Evolutionary conservation across 345 rosid species (phyloP).

Genomic region (Excoecaria cochinchinensis): DNA sequence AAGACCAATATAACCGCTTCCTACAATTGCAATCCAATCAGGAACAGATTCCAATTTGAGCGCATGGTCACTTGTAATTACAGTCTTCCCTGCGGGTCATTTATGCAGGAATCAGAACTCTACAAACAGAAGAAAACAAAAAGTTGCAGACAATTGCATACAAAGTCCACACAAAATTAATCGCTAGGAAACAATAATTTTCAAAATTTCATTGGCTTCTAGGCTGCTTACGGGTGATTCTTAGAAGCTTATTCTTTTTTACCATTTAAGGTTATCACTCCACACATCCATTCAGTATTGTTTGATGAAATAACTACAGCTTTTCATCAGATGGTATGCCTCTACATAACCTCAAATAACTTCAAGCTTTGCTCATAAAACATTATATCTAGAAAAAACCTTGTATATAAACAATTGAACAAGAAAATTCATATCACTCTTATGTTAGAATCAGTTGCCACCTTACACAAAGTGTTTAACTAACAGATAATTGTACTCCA

Average conservation of each 20-base stretch:
- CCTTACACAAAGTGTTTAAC: neutral
- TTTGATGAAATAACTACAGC: neutral
- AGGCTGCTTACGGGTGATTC: neutral
- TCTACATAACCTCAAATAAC: neutral
- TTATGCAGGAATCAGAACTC: conserved; percentile 10
- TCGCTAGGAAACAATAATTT: neutral
- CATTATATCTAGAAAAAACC: neutral
- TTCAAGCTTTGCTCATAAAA: neutral
- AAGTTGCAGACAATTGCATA: conserved; percentile 5
- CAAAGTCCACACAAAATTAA: conserved; percentile 4
- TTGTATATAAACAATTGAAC: neutral
- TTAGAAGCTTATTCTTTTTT: neutral
- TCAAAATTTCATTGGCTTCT: neutral
- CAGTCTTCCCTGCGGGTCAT: conserved; percentile 83
- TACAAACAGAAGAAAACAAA: conserved; percentile 13
- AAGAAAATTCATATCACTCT: neutral
- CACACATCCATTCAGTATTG: neutral
- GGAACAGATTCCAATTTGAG: conserved; percentile 93
- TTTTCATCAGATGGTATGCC: neutral
- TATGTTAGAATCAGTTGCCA: neutral
- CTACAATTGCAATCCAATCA: conserved; percentile 97
- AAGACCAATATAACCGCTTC: conserved; percentile 99
- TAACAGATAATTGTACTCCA: neutral
- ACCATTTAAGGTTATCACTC: neutral
- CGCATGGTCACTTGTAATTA: conserved; percentile 98